Evolutionary conservation across 2,329 filamentous ascomycete genomes (phyloP), one percentile per base, ranked within the genome.

Genomic region (Alternaria brassicicola): DNA sequence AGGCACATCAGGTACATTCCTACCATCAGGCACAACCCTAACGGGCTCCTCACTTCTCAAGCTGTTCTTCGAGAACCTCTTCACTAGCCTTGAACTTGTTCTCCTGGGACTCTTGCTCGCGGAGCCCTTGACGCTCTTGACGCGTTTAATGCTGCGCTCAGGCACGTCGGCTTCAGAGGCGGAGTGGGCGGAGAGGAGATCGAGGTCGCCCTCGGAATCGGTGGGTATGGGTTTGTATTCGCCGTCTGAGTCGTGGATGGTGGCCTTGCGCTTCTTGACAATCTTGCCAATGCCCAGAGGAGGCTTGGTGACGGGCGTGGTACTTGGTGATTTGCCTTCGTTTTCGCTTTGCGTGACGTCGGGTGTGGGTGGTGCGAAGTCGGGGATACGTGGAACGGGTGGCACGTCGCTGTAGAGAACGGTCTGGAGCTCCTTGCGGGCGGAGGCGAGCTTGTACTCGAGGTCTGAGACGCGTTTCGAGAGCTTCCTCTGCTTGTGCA

Each of bases 391-490:
- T 0, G 78, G 79, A 17, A 75, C 63, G 1, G 79, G 76, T 6
- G 76, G 76, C 6, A 76, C 69, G 35, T 83, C 79, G 25, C 82
- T 79, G 21, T 59, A 57, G 15, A 84, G 74, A 36, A 83, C 78
- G 5, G 82, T 76, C 30, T 80, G 77, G 23, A 88, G 79, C 71
- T 88, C 83, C 47, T 79, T 80, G 31, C 84, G 80, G 8, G 85
- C 85, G 33, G 80, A 79, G 15, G 84, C 78, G 28, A 88, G 79
- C 68, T 88, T 87, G 12, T 78, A 71, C 65, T 89, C 86, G 12
- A 88, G 79, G 62, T 88, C 82, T 63, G 84, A 87, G 28, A 88
- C 85, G 51, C 84, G 81, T 74, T 86, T 87, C 38, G 81, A 77
- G 30, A 88, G 75, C 61, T 85, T 86, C 57, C 82, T 78, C 65